Percentiles rank a stretch among this genome's conserved stretches.
These are phyloP conservation scores for Penicillium angulare DNA, from an alignment of 495 filamentous ascomycete species.

Conservation along the genomic window DNA sequence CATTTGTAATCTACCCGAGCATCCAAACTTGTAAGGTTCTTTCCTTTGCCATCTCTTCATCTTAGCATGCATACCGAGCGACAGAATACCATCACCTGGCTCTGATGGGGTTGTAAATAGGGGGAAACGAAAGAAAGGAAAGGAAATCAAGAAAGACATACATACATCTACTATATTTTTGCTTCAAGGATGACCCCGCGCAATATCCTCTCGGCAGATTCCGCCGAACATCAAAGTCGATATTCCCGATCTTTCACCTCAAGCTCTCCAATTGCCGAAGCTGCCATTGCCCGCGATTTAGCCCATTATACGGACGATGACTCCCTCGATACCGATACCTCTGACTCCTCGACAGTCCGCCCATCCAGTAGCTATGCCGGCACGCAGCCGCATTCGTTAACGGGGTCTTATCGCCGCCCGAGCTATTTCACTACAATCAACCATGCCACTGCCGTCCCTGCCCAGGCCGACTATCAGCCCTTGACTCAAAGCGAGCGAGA, in stretches of 20 bases:
- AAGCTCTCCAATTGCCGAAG: constrained; percentile 62
- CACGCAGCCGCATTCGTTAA: constrained; percentile 51
- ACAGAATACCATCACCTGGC: neutral
- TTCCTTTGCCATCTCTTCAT: neutral
- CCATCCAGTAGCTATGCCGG: constrained; percentile 35
- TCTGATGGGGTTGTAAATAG: constrained; percentile 14
- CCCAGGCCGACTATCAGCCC: constrained; percentile 43
- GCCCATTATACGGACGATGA: constrained; percentile 56
- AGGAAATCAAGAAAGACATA: neutral
- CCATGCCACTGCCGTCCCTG: constrained; percentile 45
- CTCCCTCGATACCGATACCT: constrained; percentile 36
- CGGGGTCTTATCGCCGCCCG: constrained; percentile 69
- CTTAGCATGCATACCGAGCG: too few relatives aligned
- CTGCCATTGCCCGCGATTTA: constrained; percentile 68
- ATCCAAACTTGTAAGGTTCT: constrained; percentile 4
- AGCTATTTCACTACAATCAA: constrained; percentile 62
- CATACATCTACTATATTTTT: neutral
- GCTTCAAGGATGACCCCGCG: constrained; percentile 23
- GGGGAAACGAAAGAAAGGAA: neutral
- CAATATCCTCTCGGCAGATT: constrained; percentile 20
- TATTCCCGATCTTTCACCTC: constrained; percentile 48
- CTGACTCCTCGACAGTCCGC: constrained; percentile 49
- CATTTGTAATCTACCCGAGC: constrained; percentile 2
- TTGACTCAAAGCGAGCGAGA: constrained; percentile 61
- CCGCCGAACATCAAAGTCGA: constrained; percentile 22